Percentiles rank a stretch among this genome's conserved stretches.
Evolutionary conservation across 805 yeast genomes (phyloP).

Genomic region (Hanseniaspora taiwanica): DNA sequence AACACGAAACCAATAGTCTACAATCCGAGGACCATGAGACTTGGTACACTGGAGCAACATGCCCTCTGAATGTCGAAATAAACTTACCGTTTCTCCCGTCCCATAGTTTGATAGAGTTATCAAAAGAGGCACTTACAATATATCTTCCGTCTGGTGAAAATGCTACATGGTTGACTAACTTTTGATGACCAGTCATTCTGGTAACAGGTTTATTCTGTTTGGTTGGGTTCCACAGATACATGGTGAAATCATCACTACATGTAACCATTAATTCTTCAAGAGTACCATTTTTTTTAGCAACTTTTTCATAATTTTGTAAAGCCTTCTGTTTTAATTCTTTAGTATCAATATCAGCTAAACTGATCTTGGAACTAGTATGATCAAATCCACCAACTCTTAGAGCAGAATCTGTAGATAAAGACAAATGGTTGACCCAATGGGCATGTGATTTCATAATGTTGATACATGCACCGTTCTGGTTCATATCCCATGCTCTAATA

Average conservation of each 20-base stretch:
- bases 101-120: conserved; percentile 91
- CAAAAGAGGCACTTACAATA: conserved; percentile 87
- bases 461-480: conserved; percentile 59
- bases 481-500: conserved; percentile 77
- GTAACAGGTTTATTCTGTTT: conserved; percentile 71
- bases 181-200: conserved; percentile 96
- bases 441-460: conserved; percentile 81
- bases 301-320: conserved; percentile 39
- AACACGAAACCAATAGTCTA: conserved; percentile 79
- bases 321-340: conserved; percentile 39
- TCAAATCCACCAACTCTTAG: conserved; percentile 83
- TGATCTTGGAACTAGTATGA: conserved; percentile 40
- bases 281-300: conserved; percentile 38
- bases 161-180: conserved; percentile 87
- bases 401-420: conserved; percentile 82
- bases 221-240: conserved; percentile 93
- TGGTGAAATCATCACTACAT: conserved; percentile 94
- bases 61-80: conserved; percentile 84
- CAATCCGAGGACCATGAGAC: conserved; percentile 97
- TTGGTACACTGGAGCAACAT: conserved; percentile 95
- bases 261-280: conserved; percentile 84
- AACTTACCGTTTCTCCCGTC: conserved; percentile 89
- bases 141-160: conserved; percentile 92
- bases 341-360: conserved; percentile 16
- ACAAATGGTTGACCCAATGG: conserved; percentile 94